Percentiles rank a stretch among this genome's conserved stretches.
Evolutionary conservation across 1,284 basidiomycete genomes (phyloP).

Genomic region (Ceratobasidium sp.): DNA sequence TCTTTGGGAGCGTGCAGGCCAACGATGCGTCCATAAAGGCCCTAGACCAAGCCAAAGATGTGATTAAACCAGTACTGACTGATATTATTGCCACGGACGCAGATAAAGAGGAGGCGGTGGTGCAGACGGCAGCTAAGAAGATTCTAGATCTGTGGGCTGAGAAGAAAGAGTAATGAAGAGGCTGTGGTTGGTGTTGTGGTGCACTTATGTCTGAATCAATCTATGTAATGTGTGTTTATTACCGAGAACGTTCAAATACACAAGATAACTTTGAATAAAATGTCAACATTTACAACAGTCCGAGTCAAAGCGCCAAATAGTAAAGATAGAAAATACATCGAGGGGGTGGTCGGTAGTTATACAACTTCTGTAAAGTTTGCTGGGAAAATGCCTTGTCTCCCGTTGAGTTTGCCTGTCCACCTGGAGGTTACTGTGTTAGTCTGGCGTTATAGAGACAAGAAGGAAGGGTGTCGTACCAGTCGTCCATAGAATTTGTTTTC

Average conservation of each 20-base stretch:
- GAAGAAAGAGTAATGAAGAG: neutral
- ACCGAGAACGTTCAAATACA: conserved; percentile 17
- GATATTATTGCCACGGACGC: conserved; percentile 35
- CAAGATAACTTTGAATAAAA: conserved; percentile 26
- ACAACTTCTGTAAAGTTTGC: conserved; percentile 65
- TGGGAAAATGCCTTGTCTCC: conserved; percentile 64
- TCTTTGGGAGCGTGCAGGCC: conserved; percentile 35
- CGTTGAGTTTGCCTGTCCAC: conserved; percentile 70
- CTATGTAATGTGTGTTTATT: conserved; percentile 30
- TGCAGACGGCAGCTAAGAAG: conserved; percentile 42
- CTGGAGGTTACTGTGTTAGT: conserved; percentile 54
- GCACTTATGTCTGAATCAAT: conserved; percentile 28
- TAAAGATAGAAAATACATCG: conserved; percentile 19
- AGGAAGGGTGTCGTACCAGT: conserved; percentile 66
- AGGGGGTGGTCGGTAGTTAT: conserved; percentile 2
- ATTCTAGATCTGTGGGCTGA: conserved; percentile 43
- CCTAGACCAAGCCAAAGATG: conserved; percentile 28
- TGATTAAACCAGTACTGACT: conserved; percentile 18
- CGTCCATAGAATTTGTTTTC: conserved; percentile 78
- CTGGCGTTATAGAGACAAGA: neutral
- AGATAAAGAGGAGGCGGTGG: conserved; percentile 38
- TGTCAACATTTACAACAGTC: conserved; percentile 4
- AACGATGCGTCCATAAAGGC: conserved; percentile 13
- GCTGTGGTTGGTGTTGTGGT: neutral
- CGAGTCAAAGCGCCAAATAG: neutral